Evolutionary conservation across 805 yeast genomes (phyloP).

Genomic region (Saccharomyces paradoxus): DNA sequence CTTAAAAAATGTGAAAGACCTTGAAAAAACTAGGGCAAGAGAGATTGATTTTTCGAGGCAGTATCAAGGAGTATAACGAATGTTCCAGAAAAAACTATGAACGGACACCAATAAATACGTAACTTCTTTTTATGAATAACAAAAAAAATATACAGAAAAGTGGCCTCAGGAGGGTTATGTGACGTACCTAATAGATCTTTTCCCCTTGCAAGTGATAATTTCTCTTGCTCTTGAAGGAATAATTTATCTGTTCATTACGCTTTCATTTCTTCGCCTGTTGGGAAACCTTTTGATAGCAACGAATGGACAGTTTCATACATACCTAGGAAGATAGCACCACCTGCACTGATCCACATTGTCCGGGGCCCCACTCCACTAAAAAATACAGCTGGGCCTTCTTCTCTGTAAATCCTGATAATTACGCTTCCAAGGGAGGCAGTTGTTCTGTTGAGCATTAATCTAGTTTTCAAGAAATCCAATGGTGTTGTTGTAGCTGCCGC

Average conservation of each 20-base stretch:
- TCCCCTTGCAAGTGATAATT: background rate
- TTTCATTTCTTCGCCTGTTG: background rate
- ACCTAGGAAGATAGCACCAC: constrained; percentile 96
- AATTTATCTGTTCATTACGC: background rate
- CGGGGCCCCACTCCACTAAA: constrained; percentile 88
- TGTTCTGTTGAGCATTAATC: constrained; percentile 68
- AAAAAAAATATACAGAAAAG: background rate
- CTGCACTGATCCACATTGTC: constrained; percentile 95
- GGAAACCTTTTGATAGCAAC: constrained; percentile 14
- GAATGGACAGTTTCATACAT: constrained; percentile 69
- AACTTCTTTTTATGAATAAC: background rate
- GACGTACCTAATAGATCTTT: background rate
- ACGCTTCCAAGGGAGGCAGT: constrained; percentile 39
- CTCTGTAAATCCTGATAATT: constrained; percentile 45
- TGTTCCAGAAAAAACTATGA: background rate
- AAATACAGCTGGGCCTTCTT: constrained; percentile 71
- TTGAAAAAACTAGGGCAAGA: background rate
- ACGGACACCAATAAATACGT: background rate
- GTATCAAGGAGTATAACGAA: background rate
- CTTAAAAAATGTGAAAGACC: background rate
- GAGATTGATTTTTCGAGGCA: background rate
- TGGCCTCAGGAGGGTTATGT: background rate
- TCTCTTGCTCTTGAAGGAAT: background rate
- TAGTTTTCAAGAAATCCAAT: constrained; percentile 67
- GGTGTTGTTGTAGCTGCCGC: constrained; percentile 82